Percentiles rank a stretch among this genome's conserved stretches.
phyloP scores from a whole-genome alignment of 169 alveolate species.

The Plasmodium relictum region DNA sequence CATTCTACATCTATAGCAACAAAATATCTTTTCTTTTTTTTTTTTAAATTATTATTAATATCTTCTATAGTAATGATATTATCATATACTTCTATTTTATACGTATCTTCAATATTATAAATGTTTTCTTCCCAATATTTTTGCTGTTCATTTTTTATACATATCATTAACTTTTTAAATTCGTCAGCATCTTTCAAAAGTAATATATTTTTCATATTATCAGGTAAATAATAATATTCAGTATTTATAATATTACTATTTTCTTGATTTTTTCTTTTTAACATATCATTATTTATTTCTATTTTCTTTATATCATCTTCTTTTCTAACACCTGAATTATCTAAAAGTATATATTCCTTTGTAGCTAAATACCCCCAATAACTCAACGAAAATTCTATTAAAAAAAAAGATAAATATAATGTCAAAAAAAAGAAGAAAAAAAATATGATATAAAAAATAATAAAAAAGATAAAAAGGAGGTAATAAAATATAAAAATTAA shows the following conservation, averaged over 20 bases:
- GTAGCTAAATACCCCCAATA: slow-evolving; percentile 50
- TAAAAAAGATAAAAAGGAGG: neutral
- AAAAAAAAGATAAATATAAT: neutral
- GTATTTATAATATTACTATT: neutral
- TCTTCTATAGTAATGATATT: slow-evolving; percentile 21
- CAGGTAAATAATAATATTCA: slow-evolving; percentile 49
- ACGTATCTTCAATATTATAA: slow-evolving; percentile 18
- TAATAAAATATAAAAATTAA: neutral
- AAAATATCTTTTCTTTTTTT: slow-evolving; percentile 22
- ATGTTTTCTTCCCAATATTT: slow-evolving; percentile 52
- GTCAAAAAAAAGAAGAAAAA: neutral
- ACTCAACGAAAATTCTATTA: slow-evolving; percentile 21
- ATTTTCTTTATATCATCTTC: neutral
- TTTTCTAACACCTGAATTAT: neutral
- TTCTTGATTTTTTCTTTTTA: neutral
- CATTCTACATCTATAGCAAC: slow-evolving; percentile 78
- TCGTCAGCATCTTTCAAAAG: slow-evolving; percentile 13
- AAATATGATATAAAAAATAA: neutral
- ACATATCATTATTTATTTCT: neutral
- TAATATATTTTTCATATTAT: slow-evolving; percentile 43
- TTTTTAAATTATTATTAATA: slow-evolving; percentile 49
- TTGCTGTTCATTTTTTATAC: slow-evolving; percentile 20
- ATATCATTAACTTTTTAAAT: slow-evolving; percentile 22
- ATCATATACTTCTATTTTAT: neutral
- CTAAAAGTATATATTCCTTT: slow-evolving; percentile 37